Evolutionary conservation across 352 stramenopile species (phyloP), one percentile per base, ranked within the genome.

Genomic region (Thalassiosira hispida): DNA sequence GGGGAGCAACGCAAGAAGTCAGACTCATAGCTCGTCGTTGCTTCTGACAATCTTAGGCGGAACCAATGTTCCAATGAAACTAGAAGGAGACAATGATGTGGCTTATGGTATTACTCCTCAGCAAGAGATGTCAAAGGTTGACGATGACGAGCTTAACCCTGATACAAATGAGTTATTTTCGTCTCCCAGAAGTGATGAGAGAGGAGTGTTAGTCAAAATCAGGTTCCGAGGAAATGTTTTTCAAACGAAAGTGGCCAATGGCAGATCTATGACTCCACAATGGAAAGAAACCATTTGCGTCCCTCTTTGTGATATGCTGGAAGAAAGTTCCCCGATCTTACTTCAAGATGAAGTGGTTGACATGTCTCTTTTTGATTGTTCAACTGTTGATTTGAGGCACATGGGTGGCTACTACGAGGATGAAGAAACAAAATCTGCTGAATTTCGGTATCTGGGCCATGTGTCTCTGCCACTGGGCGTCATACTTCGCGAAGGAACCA

Each of bases 201-300:
- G 35, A n/a, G 77, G 63, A 40, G 63, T 72, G 14, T 46, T 71
- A 16, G 68, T 68, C 16, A 84, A 77, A 35, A 64, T 84, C 18
- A 61, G 76, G 40, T 73, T 75, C 44, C 62, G 70, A 63, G 73
- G 77, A 31, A 74, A 74, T 40, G 49, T n/a, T 44, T 81, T 68
- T 52, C 27, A 51, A 49, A 82, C 72, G n/a, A 70, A 73, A 53
- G 46, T 53, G 11, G 72, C 73, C 8, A 49, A 14, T 12, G 88
- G 93, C 2, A 25, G 56, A 11, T 63, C 91, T 55, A 12, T 20
- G 20, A 79, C 7, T 23, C 93, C 95, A 0, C 86, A 94, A 73
- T 98, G 96, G 96, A 97, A 98, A 84, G 92, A 98, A 79, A 97
- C 95, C 5, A 38, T 98, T 7, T 79, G 89, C 11, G 51, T 98